Base-by-base conservation (phyloP, 352 stramenopile species). In the Globisporangium orthogonon region DNA sequence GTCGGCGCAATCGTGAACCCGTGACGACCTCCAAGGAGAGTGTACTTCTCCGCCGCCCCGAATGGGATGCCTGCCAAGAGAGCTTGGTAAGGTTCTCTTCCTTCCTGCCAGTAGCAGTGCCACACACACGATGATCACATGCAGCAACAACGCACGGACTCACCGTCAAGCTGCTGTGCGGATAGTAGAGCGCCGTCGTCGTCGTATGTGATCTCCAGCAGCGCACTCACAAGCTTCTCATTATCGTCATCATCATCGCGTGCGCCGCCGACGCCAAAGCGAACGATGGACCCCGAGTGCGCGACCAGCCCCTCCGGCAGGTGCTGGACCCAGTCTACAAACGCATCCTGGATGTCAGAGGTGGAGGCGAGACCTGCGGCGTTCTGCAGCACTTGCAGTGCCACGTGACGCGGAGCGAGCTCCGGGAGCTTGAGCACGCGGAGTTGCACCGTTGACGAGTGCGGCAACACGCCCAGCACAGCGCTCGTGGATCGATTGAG, bases 371-470 rank as follows among this genome's bases (percentile, higher is more conserved):
- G 3, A 2, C 33, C 29, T 37, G 18, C 10, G 67, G 46, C 3
- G 33, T 37, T 35, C 11, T 43, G 71, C n/a, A 57, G 14, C 35
- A 71, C 62, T 31, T 56, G 62, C 39, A 84, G 52, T 1, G 56
- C 67, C 39, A 82, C 53, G 23, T 51, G 62, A 43, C 63, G 52
- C 31, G 70, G 67, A 15, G 63, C 60, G 4, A 78, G 60, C 30
- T 79, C 69, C 3, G 79, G 79, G 15, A 86, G 57, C 18, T 70
- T 77, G 13, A 87, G 49, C n/a, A 89, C 74, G 28, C 79, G 75
- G 4, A 87, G 52, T 17, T 73, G 69, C 1, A 89, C 29, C 2
- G 44, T 41, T 3, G 64, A 44, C 7, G 64, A 62, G 55, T 54
- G 62, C 1, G 52, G 33, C 15, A 54, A 15, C 23, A 74, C 51